phyloP scores from a whole-genome alignment of 148 eudicot species.

The Pouteria glomerata region DNA sequence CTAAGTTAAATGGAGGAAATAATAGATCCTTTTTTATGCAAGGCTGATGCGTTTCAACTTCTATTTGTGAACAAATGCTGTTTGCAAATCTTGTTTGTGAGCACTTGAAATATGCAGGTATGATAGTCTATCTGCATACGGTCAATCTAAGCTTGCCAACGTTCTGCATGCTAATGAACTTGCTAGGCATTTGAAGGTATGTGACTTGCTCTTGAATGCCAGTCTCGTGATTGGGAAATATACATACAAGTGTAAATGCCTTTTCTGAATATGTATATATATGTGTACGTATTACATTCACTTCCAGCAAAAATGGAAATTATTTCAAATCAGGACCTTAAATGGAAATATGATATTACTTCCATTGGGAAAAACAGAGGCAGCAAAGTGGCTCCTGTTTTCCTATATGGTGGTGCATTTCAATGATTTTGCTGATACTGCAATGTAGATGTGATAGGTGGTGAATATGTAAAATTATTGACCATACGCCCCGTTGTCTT shows the following conservation, averaged over 20 bases:
- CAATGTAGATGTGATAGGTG: not conserved
- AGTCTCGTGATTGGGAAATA: not conserved
- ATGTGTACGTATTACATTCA: too few species aligned
- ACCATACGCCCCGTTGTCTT: too few species aligned
- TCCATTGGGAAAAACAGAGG: too few species aligned
- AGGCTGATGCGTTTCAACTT: not conserved
- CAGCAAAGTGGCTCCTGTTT: too few species aligned
- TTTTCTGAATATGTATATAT: too few species aligned
- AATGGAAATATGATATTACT: not conserved
- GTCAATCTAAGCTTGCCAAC: conserved; percentile 91
- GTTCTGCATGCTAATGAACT: conserved; percentile 78
- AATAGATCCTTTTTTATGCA: not conserved
- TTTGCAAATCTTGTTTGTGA: not conserved
- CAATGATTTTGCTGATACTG: not conserved
- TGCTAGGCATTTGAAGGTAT: conserved; percentile 65
- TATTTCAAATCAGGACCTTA: not conserved
- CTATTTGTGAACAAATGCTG: not conserved
- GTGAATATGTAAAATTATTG: too few species aligned
- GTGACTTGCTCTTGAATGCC: not conserved
- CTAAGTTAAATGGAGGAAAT: not conserved
- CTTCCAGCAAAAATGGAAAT: too few species aligned
- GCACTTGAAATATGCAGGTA: conserved; percentile 40
- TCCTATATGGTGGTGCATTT: too few species aligned
- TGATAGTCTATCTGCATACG: conserved; percentile 57
- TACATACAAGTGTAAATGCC: not conserved